phyloP scores from a whole-genome alignment of 1,284 basidiomycete species.

The Tremellales sp. region DNA sequence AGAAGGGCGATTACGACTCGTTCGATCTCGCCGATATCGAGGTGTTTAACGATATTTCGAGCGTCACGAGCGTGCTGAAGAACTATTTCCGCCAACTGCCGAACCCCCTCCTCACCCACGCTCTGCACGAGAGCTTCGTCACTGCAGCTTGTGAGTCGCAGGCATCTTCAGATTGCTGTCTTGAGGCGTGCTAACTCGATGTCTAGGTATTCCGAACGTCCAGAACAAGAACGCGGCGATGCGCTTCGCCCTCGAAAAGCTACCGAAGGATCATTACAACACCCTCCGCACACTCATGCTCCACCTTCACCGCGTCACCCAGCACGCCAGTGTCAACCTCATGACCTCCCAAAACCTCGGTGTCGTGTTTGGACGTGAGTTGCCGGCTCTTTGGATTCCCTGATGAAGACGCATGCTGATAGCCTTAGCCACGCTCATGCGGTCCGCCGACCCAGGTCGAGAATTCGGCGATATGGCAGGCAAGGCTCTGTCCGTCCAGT shows the following conservation, averaged over 20 bases:
- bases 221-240: conserved; percentile 61
- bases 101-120: conserved; percentile 82
- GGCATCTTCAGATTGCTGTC: neutral
- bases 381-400: conserved; percentile 7
- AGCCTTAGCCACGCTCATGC: conserved; percentile 83
- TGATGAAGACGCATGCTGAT: conserved; percentile 9
- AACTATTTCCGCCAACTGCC: conserved; percentile 92
- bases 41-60: conserved; percentile 91
- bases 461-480: conserved; percentile 90
- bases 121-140: conserved; percentile 87
- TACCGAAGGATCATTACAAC: conserved; percentile 82
- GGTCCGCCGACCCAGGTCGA: conserved; percentile 74
- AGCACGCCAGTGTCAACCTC: conserved; percentile 68
- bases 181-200: neutral
- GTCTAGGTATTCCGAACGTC: conserved; percentile 59
- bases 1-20: conserved; percentile 77
- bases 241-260: conserved; percentile 65
- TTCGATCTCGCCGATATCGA: conserved; percentile 87
- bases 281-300: conserved; percentile 79
- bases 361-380: conserved; percentile 99
- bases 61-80: conserved; percentile 94
- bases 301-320: conserved; percentile 78
- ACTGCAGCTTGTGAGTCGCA: conserved; percentile 58
- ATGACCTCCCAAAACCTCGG: conserved; percentile 96
- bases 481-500: conserved; percentile 85